A percentile compares a stretch with the other conserved stretches of the same genome.
phyloP scores from a whole-genome alignment of 2,329 filamentous ascomycete genomes.

The Achaetomium macrosporum region DNA sequence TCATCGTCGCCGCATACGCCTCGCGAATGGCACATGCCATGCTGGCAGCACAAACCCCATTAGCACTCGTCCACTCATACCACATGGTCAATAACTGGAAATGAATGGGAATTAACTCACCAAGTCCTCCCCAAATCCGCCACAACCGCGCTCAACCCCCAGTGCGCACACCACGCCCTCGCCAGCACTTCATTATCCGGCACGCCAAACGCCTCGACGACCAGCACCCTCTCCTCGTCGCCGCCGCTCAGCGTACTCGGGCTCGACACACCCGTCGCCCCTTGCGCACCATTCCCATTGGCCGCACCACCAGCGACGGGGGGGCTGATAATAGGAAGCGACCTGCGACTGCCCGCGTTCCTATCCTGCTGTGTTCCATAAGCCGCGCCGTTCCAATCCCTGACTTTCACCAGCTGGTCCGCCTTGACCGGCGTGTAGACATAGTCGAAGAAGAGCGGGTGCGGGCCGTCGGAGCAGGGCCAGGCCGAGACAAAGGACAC shows the following conservation, averaged over 20 bases:
- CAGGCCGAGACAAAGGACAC: conserved; percentile 62
- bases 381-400: conserved; percentile 50
- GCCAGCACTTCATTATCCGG: conserved; percentile 71
- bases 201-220: conserved; percentile 67
- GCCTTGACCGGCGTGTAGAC: conserved; percentile 52
- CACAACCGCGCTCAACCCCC: conserved; percentile 65
- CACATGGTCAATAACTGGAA: not conserved
- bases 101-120: conserved; percentile 36
- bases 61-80: not conserved
- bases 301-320: not conserved
- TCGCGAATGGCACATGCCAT: conserved; percentile 70
- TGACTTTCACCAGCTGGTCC: conserved; percentile 59
- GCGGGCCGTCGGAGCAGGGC: conserved; percentile 58
- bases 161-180: conserved; percentile 70
- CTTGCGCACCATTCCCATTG: conserved; percentile 3
- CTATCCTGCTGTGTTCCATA: not conserved
- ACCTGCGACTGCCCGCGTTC: conserved; percentile 13
- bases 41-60: conserved; percentile 31
- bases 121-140: conserved; percentile 64
- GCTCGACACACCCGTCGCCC: conserved; percentile 14
- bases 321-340: conserved; percentile 3
- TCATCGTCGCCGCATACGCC: conserved; percentile 67
- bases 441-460: conserved; percentile 70
- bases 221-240: conserved; percentile 61
- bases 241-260: conserved; percentile 20